Base-by-base conservation (phyloP, 2,329 filamentous ascomycete species). In the Alternaria sp. region DNA sequence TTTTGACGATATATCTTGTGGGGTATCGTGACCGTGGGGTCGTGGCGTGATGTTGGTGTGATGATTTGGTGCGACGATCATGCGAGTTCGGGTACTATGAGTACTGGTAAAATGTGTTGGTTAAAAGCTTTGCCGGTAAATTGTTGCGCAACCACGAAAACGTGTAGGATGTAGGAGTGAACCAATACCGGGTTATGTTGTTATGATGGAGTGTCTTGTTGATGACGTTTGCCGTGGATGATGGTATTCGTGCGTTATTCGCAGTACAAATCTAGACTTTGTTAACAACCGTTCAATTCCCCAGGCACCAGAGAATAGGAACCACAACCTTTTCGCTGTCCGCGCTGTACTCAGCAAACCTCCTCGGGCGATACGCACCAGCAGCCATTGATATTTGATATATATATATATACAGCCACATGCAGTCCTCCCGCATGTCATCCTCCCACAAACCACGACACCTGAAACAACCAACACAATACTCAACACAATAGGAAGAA, bases 41-140 rank as follows among this genome's bases (percentile, higher is more conserved):
- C 64, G 69, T 75, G 73, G 70, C 71, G 73, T 75, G 73, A 75
- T 71, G 63, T 57, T 73, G 65, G 68, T 66, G 63, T 74, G 71
- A 75, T 58, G 57, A 9, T 28, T 70, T 68, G 57, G 62, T 14
- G 64, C 61, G 65, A 63, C 51, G 22, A 38, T 71, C 71, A 62
- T 64, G 65, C 63, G 64, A 68, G 67, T 62, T 32, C 59, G 51
- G 64, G 32, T 36, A 14, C 32, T 62, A 63, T 0, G 7, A 16
- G 48, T 28, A 36, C 46, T 16, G 39, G 59, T 53, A 64, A 51
- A 59, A 57, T 48, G 48, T 9, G 22, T 38, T 61, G 67, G 69
- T 61, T 68, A 62, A 71, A 53, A 26, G 20, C 54, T 68, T 54
- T 68, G 59, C 69, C 69, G 64, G 61, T 43, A 54, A 30, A 60